phyloP scores from a whole-genome alignment of 2,329 filamentous ascomycete species.

The Epichloe gansuensis region DNA sequence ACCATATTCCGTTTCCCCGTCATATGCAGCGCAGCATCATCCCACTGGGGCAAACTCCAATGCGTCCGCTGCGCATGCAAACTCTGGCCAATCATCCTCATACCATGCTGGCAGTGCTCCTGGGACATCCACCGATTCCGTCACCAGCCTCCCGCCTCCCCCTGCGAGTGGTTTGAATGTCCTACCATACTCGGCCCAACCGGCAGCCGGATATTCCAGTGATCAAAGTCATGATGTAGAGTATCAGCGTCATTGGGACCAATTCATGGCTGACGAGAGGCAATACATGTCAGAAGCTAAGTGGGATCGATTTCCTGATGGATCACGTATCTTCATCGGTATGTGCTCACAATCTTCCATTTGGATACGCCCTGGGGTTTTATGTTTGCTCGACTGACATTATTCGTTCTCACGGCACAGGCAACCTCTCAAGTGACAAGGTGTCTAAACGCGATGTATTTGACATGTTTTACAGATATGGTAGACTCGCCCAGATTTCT shows the following conservation, averaged over 20 bases:
- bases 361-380: background rate
- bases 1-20: slow-evolving; percentile 24
- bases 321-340: slow-evolving; percentile 74
- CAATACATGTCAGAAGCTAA: slow-evolving; percentile 65
- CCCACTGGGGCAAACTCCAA: slow-evolving; percentile 19
- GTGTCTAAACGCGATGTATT: slow-evolving; percentile 92
- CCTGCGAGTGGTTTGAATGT: slow-evolving; percentile 18
- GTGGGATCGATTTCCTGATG: slow-evolving; percentile 70
- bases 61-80: slow-evolving; percentile 19
- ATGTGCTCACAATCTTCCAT: slow-evolving; percentile 19
- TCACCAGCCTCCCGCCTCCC: slow-evolving; percentile 19
- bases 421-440: slow-evolving; percentile 84
- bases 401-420: slow-evolving; percentile 30
- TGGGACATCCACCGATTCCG: slow-evolving; percentile 19
- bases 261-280: slow-evolving; percentile 61
- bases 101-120: slow-evolving; percentile 22
- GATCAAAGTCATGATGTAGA: slow-evolving; percentile 28
- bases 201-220: slow-evolving; percentile 15
- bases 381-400: slow-evolving; percentile 6
- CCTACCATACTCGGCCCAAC: slow-evolving; percentile 15
- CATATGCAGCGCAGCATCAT: slow-evolving; percentile 26
- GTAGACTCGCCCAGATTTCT: slow-evolving; percentile 83
- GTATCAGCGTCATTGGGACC: slow-evolving; percentile 56
- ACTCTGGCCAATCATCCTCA: slow-evolving; percentile 21
- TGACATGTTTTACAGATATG: slow-evolving; percentile 76